Conservation (phyloP, 495 filamentous ascomycete species). For the Aspergillus nidulans region DNA sequence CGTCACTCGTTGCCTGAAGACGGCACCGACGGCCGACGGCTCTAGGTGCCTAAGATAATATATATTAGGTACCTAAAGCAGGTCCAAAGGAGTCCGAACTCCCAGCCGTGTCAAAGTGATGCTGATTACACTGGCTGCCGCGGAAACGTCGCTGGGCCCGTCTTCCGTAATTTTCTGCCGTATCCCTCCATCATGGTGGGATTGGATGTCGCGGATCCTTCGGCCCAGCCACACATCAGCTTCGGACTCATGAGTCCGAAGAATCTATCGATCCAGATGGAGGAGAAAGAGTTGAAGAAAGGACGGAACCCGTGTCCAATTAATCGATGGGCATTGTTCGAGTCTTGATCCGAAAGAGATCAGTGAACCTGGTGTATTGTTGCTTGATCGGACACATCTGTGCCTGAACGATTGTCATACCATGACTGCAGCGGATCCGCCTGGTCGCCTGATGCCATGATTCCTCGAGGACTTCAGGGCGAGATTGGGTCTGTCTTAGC, state of each 20-base stretch:
- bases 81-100: background rate
- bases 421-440: slow-evolving; percentile 1
- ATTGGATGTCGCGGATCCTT: slow-evolving; percentile 21
- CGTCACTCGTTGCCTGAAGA: background rate
- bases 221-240: slow-evolving; percentile 16
- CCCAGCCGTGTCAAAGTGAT: background rate
- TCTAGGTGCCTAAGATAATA: background rate
- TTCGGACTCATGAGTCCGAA: background rate
- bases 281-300: background rate
- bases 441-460: slow-evolving; percentile 12
- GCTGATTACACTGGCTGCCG: background rate
- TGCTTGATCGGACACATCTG: background rate
- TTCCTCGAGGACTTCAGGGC: background rate
- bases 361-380: background rate
- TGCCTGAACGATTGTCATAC: background rate
- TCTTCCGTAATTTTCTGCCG: background rate
- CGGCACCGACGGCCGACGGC: background rate
- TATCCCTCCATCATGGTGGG: slow-evolving; percentile 9
- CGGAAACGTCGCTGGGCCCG: background rate
- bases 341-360: background rate
- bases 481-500: background rate
- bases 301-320: background rate
- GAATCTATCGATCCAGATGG: background rate
- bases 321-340: background rate
- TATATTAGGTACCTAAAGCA: slow-evolving; percentile 2